Evolutionary conservation across 495 filamentous ascomycete genomes (phyloP).

Genomic region (Penicillium chermesinum): DNA sequence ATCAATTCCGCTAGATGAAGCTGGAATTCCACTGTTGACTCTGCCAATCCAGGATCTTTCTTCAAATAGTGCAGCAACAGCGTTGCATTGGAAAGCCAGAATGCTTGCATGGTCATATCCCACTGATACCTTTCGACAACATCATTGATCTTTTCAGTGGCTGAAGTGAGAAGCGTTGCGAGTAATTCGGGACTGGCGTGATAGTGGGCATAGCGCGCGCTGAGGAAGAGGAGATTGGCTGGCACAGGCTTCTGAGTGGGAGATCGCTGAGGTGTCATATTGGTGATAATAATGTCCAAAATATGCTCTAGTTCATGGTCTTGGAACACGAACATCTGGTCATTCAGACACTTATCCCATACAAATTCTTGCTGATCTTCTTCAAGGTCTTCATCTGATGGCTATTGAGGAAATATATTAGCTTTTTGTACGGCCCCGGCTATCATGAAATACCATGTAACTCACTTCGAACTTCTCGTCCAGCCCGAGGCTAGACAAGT

Average conservation of each 20-base stretch:
- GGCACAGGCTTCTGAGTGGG: slow-evolving; percentile 96
- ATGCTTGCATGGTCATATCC: slow-evolving; percentile 99
- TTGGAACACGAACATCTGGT: slow-evolving; percentile 99
- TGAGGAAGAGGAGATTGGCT: slow-evolving; percentile 93
- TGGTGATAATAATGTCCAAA: slow-evolving; percentile 92
- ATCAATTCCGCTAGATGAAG: slow-evolving; percentile 89
- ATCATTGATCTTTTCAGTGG: slow-evolving; percentile 94
- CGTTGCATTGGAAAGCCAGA: slow-evolving; percentile 98
- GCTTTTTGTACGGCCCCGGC: too few species aligned
- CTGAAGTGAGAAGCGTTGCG: slow-evolving; percentile 69
- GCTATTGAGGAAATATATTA: slow-evolving; percentile 37
- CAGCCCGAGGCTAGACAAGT: slow-evolving; percentile 90
- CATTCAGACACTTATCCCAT: slow-evolving; percentile 92
- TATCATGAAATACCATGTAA: too few species aligned
- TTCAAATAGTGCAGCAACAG: slow-evolving; percentile 92
- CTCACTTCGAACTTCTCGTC: slow-evolving; percentile 92
- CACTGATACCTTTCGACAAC: slow-evolving; percentile 92
- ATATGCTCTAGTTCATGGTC: slow-evolving; percentile 86
- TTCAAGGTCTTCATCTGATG: slow-evolving; percentile 68
- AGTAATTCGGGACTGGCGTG: slow-evolving; percentile 86
- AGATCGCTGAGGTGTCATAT: slow-evolving; percentile 95
- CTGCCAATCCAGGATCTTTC: slow-evolving; percentile 79
- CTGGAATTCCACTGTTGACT: slow-evolving; percentile 84
- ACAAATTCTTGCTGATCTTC: slow-evolving; percentile 91
- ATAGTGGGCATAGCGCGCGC: slow-evolving; percentile 94